phyloP scores from a whole-genome alignment of 2,329 filamentous ascomycete species.

The Boeremia exigua region DNA sequence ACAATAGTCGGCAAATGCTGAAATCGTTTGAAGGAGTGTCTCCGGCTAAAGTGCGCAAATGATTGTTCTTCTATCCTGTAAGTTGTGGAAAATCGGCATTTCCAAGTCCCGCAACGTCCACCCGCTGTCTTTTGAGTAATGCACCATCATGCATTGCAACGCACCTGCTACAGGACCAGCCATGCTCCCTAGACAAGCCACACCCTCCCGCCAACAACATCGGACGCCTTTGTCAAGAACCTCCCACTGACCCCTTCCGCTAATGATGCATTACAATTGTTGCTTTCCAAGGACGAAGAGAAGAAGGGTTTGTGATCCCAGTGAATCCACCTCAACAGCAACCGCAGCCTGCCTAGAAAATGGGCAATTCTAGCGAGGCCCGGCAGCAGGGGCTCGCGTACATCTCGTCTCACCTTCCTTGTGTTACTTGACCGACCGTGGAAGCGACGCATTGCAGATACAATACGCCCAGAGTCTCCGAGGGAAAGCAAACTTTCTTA shows the following conservation, averaged over 20 bases:
- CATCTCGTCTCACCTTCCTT: background rate
- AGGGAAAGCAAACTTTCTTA: slow-evolving; percentile 31
- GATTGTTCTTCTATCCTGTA: slow-evolving; percentile 18
- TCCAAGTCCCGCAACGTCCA: slow-evolving; percentile 5
- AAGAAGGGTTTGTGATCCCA: slow-evolving; percentile 5
- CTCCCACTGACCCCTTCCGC: background rate
- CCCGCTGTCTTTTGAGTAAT: background rate
- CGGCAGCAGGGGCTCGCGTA: background rate
- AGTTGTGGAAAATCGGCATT: slow-evolving; percentile 5
- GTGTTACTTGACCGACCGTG: background rate
- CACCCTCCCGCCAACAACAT: slow-evolving; percentile 1
- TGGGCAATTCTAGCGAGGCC: background rate
- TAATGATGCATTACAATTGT: slow-evolving; percentile 19
- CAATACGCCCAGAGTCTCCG: slow-evolving; percentile 26
- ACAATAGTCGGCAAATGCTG: background rate
- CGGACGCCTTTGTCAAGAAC: background rate
- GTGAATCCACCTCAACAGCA: background rate
- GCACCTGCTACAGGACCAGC: background rate
- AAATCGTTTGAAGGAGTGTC: too few relatives aligned
- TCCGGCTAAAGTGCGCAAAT: background rate
- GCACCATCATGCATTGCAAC: slow-evolving; percentile 6
- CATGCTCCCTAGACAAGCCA: background rate
- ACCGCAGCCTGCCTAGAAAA: background rate
- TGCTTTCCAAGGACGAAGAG: slow-evolving; percentile 17
- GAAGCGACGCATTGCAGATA: slow-evolving; percentile 8